Percentiles rank a stretch among this genome's conserved stretches.
Evolutionary conservation across 108 stramenopile species (phyloP).

Genomic region (Fragilariopsis cylindrus): DNA sequence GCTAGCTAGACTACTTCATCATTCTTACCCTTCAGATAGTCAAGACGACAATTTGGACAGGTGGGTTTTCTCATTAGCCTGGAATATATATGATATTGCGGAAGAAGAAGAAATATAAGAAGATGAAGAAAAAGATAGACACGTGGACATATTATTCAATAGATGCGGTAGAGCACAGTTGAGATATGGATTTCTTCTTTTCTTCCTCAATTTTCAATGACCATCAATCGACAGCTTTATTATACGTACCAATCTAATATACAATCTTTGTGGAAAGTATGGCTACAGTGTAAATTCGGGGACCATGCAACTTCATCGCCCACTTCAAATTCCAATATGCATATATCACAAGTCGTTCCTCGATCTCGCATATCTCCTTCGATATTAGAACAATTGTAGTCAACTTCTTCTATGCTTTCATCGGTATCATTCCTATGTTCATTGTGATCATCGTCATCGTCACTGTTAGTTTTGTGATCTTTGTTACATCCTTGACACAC

Average conservation of each 20-base stretch:
- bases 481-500: background rate
- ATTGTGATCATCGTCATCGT: background rate
- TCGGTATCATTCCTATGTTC: background rate
- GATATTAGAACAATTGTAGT: constrained; percentile 14
- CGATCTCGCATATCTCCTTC: constrained; percentile 19
- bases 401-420: background rate
- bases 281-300: constrained; percentile 36
- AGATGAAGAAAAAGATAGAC: background rate
- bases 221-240: background rate
- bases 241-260: constrained; percentile 46
- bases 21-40: constrained; percentile 20
- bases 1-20: background rate
- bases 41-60: constrained; percentile 57
- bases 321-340: constrained; percentile 46
- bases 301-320: constrained; percentile 54
- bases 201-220: background rate
- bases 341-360: constrained; percentile 50
- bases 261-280: constrained; percentile 57
- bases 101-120: background rate
- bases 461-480: background rate
- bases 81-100: background rate
- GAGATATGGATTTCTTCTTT: too few species aligned
- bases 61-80: constrained; percentile 34
- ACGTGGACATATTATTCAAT: background rate
- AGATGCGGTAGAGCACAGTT: background rate